Base-by-base conservation (phyloP, 768 basidiomycete species). In the Boletus rufocinnamomeus region DNA sequence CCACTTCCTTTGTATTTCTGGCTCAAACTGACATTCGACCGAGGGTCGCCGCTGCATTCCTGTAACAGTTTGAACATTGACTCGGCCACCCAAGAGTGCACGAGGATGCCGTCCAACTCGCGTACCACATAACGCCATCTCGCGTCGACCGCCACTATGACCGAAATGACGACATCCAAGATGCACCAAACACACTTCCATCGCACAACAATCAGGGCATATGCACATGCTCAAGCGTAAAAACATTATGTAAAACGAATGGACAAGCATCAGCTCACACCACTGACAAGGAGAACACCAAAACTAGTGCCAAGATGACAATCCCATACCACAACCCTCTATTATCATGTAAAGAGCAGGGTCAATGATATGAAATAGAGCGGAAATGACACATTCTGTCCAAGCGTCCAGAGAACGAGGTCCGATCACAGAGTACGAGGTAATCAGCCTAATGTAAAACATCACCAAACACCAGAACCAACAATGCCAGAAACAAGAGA, bases 331-430 rank as follows among this genome's bases (percentile, higher is more conserved):
- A 54, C 32, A 52, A 50, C 27, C 37, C 21, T 46, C 45, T 6
- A 58, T 50, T 50, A 48, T 7, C 10, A 16, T 14, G 43, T 28
- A 45, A 32, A 37, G 11, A 47, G 45, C 21, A 49, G 37, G 40
- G 34, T 45, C 19, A 32, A 53, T 48, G 63, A 53, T 9, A 57
- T 19, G 52, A 34, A 58, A 57, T 34, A 49, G 41, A 49, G 35
- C 41, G 49, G 52, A 53, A 53, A 49, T 38, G 48, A 60, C 51
- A 60, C 43, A 37, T 37, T 28, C 44, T 62, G 61, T 64, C 60
- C 61, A 63, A 68, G 32, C 46, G 57, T 72, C 50, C 62, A 66
- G 10, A 37, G 30, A 52, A 57, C 9, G 40, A 61, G 27, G 71
- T 72, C 66, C 70, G 23, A 56, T 40, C 44, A 55, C 50, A 57